These are phyloP conservation scores for Cutaneotrichosporon sp. DNA, from an alignment of 1,284 basidiomycete species.

Conservation along the genomic window DNA sequence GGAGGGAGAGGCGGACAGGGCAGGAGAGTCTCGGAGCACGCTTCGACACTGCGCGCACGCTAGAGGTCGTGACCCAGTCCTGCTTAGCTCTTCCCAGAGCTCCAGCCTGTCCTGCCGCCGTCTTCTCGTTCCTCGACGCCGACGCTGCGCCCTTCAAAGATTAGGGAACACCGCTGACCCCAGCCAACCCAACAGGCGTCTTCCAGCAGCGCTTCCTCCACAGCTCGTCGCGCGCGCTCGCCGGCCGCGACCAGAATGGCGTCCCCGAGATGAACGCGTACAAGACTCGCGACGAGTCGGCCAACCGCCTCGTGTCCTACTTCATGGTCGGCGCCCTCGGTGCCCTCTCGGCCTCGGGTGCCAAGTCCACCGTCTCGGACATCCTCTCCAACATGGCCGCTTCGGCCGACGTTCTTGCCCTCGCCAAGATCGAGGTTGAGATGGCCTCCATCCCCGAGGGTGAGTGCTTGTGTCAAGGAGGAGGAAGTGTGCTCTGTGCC, in stretches of 20 bases:
- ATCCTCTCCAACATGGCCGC: constrained; percentile 95
- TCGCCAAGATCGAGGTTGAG: constrained; percentile 97
- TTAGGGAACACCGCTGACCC: constrained; percentile 3
- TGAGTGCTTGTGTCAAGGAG: constrained; percentile 57
- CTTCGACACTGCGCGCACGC: no score
- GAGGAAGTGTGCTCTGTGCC: neutral
- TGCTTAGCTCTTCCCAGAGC: no score
- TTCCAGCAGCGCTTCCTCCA: constrained; percentile 56
- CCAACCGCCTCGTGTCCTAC: constrained; percentile 86
- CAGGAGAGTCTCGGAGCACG: no score
- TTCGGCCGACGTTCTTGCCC: constrained; percentile 93
- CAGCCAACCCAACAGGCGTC: constrained; percentile 53
- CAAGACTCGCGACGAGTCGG: constrained; percentile 61
- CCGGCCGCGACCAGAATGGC: constrained; percentile 51
- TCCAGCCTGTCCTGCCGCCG: no score
- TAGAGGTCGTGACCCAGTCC: no score
- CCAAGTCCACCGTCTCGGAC: constrained; percentile 90
- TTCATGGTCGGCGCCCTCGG: constrained; percentile 97
- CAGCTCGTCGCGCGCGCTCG: constrained; percentile 55
- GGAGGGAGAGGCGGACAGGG: no score
- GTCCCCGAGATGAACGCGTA: constrained; percentile 88
- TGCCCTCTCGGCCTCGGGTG: constrained; percentile 85
- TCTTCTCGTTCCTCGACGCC: no score
- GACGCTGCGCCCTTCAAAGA: no score
- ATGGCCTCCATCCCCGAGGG: constrained; percentile 90